Base-by-base conservation (phyloP, 2,329 filamentous ascomycete species). In the Nannizziopsis arthrosporioides region DNA sequence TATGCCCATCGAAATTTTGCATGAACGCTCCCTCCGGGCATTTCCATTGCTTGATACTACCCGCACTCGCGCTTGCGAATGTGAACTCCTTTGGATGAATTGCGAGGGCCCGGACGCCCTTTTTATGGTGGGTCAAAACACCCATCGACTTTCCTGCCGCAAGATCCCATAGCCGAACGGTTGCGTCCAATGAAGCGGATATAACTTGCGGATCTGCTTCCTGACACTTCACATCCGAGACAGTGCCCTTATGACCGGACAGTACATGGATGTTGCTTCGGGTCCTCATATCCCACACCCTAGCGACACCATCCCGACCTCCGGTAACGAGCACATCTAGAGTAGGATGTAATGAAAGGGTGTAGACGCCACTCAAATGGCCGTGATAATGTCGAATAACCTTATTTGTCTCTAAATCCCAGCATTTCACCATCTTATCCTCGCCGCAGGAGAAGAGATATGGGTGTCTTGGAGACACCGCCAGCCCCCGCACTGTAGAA, bases 371-470 rank as follows among this genome's bases (percentile, higher is more conserved):
- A 58, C 86, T 94, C 17, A 98, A 72, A 69, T 98, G 92, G 14
- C 93, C 93, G 64, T 98, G 92, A 65, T 96, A 98, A 68, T 95
- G 88, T 35, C 90, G 80, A 61, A 96, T 95, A 51, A 98, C 92
- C 68, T 95, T 95, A 72, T 98, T 98, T n/a, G 90, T 95, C 68
- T 98, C 92, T 55, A 98, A 71, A 70, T 98, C 92, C 92, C 92
- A 98, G 70, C 92, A 98, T 69, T 98, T 98, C 53, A 98, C 92
- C 89, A 95, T 95, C 73, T 98, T 98, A 66, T 98, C 92, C 68
- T 98, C 92, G 50, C 87, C 93, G 61, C 92, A 98, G 9, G 88
- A 94, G 68, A 98, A 98, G 8, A 98, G 76, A 62, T 98, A 98
- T 0, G 92, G 93, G 68, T 98, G 92, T 41, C 92, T 75, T 12